Percentiles rank a stretch among this genome's conserved stretches.
Conservation (phyloP, 1,284 basidiomycete species). For the Inonotus hispidus region DNA sequence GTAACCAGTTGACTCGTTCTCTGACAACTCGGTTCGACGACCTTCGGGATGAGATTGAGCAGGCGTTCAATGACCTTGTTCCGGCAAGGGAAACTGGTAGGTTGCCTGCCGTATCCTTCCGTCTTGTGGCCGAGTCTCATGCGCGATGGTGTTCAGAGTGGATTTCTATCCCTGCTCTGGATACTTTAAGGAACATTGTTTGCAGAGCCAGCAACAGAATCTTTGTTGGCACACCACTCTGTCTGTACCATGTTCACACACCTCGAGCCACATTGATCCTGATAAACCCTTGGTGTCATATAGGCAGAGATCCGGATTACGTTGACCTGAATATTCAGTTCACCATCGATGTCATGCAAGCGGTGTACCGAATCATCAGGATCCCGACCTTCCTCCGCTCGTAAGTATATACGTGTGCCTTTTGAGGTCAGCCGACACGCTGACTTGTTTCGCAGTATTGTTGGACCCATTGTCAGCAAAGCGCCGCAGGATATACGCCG, state of each 20-base stretch:
- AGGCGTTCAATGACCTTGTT: slow-evolving; percentile 23
- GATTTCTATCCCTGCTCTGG: slow-evolving; percentile 30
- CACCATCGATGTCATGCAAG: slow-evolving; percentile 28
- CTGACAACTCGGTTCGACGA: slow-evolving; percentile 23
- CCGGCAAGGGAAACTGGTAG: slow-evolving; percentile 20
- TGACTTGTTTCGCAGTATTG: neutral
- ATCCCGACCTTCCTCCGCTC: slow-evolving; percentile 32
- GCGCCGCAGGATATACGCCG: slow-evolving; percentile 16
- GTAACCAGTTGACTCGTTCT: slow-evolving; percentile 24
- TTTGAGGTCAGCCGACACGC: neutral
- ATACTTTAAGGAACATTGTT: slow-evolving; percentile 35
- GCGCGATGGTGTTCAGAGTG: slow-evolving; percentile 29
- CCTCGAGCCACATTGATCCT: neutral
- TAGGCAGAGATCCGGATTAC: slow-evolving; percentile 39
- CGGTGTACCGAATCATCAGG: slow-evolving; percentile 25
- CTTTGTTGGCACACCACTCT: slow-evolving; percentile 37
- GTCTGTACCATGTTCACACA: slow-evolving; percentile 23
- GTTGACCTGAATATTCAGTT: slow-evolving; percentile 32
- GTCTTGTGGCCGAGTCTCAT: neutral
- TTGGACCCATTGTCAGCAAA: neutral
- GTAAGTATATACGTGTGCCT: neutral
- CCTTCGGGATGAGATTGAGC: slow-evolving; percentile 25
- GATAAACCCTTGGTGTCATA: neutral
- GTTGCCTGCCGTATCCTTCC: neutral
- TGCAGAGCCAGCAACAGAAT: slow-evolving; percentile 35